Base-by-base conservation (phyloP, 2,329 filamentous ascomycete species). In the Alternaria viburni region DNA sequence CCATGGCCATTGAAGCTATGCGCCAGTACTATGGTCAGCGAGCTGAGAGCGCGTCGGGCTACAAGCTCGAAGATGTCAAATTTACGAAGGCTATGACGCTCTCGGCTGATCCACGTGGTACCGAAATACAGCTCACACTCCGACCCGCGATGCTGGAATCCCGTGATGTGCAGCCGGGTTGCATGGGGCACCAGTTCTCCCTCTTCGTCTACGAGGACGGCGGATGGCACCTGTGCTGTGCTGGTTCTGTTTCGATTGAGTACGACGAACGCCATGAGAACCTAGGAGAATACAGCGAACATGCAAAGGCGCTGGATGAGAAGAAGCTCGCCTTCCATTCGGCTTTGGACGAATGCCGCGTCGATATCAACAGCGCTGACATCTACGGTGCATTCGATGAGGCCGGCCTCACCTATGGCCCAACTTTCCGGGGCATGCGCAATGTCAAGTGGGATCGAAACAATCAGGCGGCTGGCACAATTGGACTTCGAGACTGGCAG, bases 211-310 rank as follows among this genome's bases (percentile, higher is more conserved):
- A 50, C 41, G 64, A 69, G 21, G 54, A 57, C 7, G 59, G 65
- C 1, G 30, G 44, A 8, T 79, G 76, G 77, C 67, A 55, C 11
- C 64, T 74, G 11, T 72, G 77, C 49, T 71, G 67, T 32, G 49
- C 68, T 1, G 74, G 74, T 4, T 44, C 61, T 3, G 51, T 71
- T 45, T 60, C 66, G 6, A 57, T 74, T 1, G 58, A 69, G 8
- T 51, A 60, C 23, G n/a, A 43, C 5, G 11, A 30, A 9, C 25
- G 23, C 3, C n/a, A 7, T 11, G 12, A 52, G 5, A 32, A 10
- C 21, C 15, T 13, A 23, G 28, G 17, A 7, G 26, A n/a, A 6
- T 15, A 13, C 13, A 19, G 46, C 4, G 36, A 59, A 28, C 21
- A 15, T 21, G 49, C 19, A 10, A 51, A 32, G n/a, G 26, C 45